These are phyloP conservation scores for Spinellus fusiger DNA, from an alignment of 192 early-diverging fungal genomes.

Conservation along the genomic window DNA sequence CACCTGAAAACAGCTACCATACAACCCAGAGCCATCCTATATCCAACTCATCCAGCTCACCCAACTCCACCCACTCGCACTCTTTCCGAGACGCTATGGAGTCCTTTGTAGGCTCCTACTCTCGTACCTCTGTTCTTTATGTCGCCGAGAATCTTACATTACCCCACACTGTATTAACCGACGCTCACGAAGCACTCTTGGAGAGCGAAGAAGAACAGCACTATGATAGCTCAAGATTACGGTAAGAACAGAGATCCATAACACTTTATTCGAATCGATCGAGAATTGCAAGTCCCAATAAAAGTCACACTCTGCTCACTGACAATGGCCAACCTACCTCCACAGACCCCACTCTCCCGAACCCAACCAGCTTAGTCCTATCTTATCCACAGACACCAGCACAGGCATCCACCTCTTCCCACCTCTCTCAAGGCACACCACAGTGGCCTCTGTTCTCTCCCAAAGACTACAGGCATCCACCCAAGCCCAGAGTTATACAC, in stretches of 20 bases:
- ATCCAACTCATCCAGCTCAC: no score
- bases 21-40: no score
- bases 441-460: slow-evolving; percentile 14
- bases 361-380: background rate
- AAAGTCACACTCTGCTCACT: background rate
- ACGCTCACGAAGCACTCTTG: background rate
- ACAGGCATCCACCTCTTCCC: slow-evolving; percentile 16
- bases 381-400: background rate
- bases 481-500: background rate
- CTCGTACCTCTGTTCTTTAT: slow-evolving; percentile 22
- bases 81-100: slow-evolving; percentile 6
- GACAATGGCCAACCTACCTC: background rate
- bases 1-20: background rate
- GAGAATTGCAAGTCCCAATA: background rate
- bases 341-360: background rate
- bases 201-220: slow-evolving; percentile 4
- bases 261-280: background rate
- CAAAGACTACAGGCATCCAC: slow-evolving; percentile 3
- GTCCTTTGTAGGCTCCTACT: slow-evolving; percentile 25
- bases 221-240: slow-evolving; percentile 1
- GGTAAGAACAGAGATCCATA: background rate
- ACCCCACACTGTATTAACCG: background rate
- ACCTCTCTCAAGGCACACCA: slow-evolving; percentile 18
- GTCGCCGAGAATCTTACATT: slow-evolving; percentile 25
- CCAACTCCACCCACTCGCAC: background rate